A percentile compares a stretch with the other conserved stretches of the same genome.
Evolutionary conservation across 495 filamentous ascomycete species (phyloP).

Genomic region (Pyrenula massariospora): DNA sequence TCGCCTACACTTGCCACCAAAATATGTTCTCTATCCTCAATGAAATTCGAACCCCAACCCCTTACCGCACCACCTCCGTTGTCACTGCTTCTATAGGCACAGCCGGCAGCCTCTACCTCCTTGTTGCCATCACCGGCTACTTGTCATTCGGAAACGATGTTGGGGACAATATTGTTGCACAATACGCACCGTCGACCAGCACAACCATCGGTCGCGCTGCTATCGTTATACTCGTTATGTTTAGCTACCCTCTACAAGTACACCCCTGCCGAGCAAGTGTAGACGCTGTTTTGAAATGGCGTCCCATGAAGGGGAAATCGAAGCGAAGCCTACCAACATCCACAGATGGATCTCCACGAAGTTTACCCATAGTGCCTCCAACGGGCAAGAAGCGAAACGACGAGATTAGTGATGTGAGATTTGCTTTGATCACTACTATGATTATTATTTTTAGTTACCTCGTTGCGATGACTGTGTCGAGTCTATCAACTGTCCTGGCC

Average conservation of each 20-base stretch:
- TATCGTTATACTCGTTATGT: constrained; percentile 94
- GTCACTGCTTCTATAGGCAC: constrained; percentile 74
- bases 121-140: constrained; percentile 92
- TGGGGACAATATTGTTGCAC: constrained; percentile 80
- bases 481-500: constrained; percentile 78
- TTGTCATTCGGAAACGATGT: constrained; percentile 84
- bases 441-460: constrained; percentile 78
- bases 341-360: constrained; percentile 29
- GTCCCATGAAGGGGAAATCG: constrained; percentile 37
- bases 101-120: constrained; percentile 67
- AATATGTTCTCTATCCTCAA: constrained; percentile 99
- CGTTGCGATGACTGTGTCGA: constrained; percentile 81
- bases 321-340: constrained; percentile 24
- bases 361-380: constrained; percentile 25
- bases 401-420: constrained; percentile 74
- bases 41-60: constrained; percentile 79
- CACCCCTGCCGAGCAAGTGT: constrained; percentile 91
- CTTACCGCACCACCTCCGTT: constrained; percentile 67
- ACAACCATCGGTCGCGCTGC: constrained; percentile 90
- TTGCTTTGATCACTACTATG: constrained; percentile 75
- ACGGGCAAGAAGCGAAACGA: constrained; percentile 25
- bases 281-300: constrained; percentile 88
- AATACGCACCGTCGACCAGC: constrained; percentile 72
- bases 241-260: constrained; percentile 89
- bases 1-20: constrained; percentile 97